These are phyloP conservation scores for Taphrina confusa DNA, from an alignment of 1,139 yeast species.

Conservation along the genomic window DNA sequence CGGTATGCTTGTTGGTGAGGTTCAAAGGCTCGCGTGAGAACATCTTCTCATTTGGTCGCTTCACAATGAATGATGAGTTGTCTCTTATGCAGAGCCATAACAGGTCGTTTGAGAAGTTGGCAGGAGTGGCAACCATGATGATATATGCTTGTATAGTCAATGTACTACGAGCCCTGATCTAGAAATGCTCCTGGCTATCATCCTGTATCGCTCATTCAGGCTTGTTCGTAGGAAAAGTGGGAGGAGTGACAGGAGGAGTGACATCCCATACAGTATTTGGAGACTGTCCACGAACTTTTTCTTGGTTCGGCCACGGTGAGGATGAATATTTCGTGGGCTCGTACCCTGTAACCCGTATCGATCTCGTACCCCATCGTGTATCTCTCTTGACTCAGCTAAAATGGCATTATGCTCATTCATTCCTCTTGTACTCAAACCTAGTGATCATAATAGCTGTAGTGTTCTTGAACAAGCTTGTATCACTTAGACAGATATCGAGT, in stretches of 20 bases:
- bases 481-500: too few relatives aligned
- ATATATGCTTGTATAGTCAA: not conserved
- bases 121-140: conserved; percentile 17
- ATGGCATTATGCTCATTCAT: too few relatives aligned
- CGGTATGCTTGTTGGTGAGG: conserved; percentile 52
- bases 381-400: too few relatives aligned
- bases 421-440: too few relatives aligned
- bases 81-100: conserved; percentile 34
- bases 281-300: too few relatives aligned
- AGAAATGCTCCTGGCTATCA: not conserved
- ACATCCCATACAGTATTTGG: too few relatives aligned
- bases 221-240: conserved; percentile 11
- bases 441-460: too few relatives aligned
- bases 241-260: conserved; percentile 19
- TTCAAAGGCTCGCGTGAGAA: conserved; percentile 56
- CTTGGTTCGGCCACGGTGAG: too few relatives aligned
- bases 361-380: too few relatives aligned
- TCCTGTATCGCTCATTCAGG: not conserved
- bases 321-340: too few relatives aligned
- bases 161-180: not conserved
- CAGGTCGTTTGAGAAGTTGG: conserved; percentile 32
- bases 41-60: conserved; percentile 45
- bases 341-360: too few relatives aligned
- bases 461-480: too few relatives aligned
- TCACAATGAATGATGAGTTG: conserved; percentile 33